Conservation (phyloP, 2,329 filamentous ascomycete genomes). For the Mariannaea elegans region DNA sequence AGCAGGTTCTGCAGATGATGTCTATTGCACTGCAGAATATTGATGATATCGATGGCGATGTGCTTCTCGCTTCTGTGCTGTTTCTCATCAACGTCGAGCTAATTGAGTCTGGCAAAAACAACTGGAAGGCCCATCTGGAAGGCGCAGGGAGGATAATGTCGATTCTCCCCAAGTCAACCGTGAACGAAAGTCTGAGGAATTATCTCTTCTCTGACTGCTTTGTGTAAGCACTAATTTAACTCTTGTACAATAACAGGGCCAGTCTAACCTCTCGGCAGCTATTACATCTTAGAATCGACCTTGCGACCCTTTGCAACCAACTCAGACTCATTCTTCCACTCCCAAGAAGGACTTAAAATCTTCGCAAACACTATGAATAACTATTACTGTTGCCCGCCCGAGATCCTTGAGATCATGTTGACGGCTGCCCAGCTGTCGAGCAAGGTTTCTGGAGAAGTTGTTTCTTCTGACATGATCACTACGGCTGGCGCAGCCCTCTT, state of each 20-base stretch:
- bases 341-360: constrained; percentile 48
- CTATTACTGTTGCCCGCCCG: constrained; percentile 57
- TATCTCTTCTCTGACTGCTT: constrained; percentile 60
- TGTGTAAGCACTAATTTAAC: constrained; percentile 43
- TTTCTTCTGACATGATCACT: constrained; percentile 42
- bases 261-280: constrained; percentile 42
- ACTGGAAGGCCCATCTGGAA: constrained; percentile 58
- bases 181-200: constrained; percentile 51
- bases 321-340: constrained; percentile 46
- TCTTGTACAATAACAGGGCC: not conserved
- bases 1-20: constrained; percentile 54
- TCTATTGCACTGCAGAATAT: constrained; percentile 50
- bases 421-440: constrained; percentile 53
- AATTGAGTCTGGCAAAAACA: constrained; percentile 58
- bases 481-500: constrained; percentile 47
- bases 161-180: constrained; percentile 45
- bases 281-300: constrained; percentile 56
- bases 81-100: constrained; percentile 62
- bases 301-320: constrained; percentile 49
- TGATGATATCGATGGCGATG: constrained; percentile 48
- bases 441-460: constrained; percentile 35
- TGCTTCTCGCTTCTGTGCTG: constrained; percentile 56
- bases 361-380: constrained; percentile 53
- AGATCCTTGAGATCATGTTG: constrained; percentile 55
- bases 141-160: constrained; percentile 56